A percentile compares a stretch with the other conserved stretches of the same genome.
Evolutionary conservation across 148 eudicot genomes (phyloP).

Genomic region (Persicaria tinctoria): DNA sequence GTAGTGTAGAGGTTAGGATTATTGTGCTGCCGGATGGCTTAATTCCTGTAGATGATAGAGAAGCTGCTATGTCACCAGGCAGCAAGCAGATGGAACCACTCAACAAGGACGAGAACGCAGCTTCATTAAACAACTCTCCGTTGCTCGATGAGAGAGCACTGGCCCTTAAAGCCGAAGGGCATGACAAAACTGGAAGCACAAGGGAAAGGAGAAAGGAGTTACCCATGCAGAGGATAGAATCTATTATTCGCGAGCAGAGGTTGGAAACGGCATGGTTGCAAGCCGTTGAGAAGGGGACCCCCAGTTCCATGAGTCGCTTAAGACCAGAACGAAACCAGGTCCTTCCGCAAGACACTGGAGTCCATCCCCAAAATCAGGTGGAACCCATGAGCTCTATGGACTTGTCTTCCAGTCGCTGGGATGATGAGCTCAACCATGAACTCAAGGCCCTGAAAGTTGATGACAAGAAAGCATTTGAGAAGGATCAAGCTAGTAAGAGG

Average conservation of each 20-base stretch:
- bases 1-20: slow-evolving; percentile 71
- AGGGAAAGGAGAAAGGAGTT: slow-evolving; percentile 36
- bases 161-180: slow-evolving; percentile 25
- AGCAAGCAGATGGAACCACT: slow-evolving; percentile 19
- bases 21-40: slow-evolving; percentile 46
- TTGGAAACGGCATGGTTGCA: slow-evolving; percentile 96
- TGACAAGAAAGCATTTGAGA: slow-evolving; percentile 42
- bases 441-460: slow-evolving; percentile 48
- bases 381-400: slow-evolving; percentile 30
- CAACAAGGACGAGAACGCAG: slow-evolving; percentile 21
- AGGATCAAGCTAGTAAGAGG: slow-evolving; percentile 47
- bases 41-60: slow-evolving; percentile 15
- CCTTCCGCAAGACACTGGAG: slow-evolving; percentile 67
- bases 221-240: slow-evolving; percentile 79
- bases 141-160: slow-evolving; percentile 27
- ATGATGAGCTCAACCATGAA: slow-evolving; percentile 66
- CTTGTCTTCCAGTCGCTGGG: slow-evolving; percentile 45
- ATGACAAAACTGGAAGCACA: neutral
- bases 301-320: slow-evolving; percentile 50
- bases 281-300: slow-evolving; percentile 86
- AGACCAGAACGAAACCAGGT: slow-evolving; percentile 83
- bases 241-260: slow-evolving; percentile 88
- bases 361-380: slow-evolving; percentile 30
- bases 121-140: slow-evolving; percentile 18
- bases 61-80: slow-evolving; percentile 18